Evolutionary conservation across 83 land plant species (phyloP), one percentile per base, ranked within the genome.

Genomic region (Picea abies): DNA sequence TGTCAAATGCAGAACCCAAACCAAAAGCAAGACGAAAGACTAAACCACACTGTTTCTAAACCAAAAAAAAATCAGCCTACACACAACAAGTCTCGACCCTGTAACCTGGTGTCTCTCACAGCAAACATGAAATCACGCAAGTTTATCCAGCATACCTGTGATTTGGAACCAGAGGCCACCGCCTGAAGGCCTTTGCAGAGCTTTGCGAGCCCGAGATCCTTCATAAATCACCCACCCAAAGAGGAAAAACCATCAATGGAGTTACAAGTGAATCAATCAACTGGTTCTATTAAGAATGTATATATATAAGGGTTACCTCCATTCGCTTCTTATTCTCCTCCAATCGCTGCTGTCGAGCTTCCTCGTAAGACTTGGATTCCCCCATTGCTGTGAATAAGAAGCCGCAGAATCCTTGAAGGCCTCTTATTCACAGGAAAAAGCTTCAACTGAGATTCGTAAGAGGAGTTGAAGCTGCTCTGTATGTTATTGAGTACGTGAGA

Each of bases 161-260:
- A 80, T 47, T 88, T 82, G 69, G 37, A 26, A 25, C 35, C 81
- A 68, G 78, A 41, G 11, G 80, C 83, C 8, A 69, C 29, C 12
- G 80, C 84, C 29, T 82, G 83, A 39, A 88, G 80, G 82, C 85
- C 75, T 77, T 85, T 35, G 5, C 83, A 82, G 37, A 88, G 79
- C 80, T 80, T 82, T 52, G 79, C 15, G 32, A 88, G 82, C 71
- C 90, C 90, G 62, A 88, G 85, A 65, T 83, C 87, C 89, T 86
- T 62, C 72, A 64, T 25, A 77, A 77, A 79, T 2, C 47, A 17
- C 56, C 41, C 72, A 69, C 41, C 22, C 44, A 35, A 17, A 70
- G 26, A 70, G 20, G 39, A 70, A 70, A 70, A 35, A 47, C 14
- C 20, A 78, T 20, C 19, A 44, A 41, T 23, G 80, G 80, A 78